A percentile compares a stretch with the other conserved stretches of the same genome.
Conservation (phyloP, 2,329 filamentous ascomycete genomes). For the Akanthomyces dipterigenus region DNA sequence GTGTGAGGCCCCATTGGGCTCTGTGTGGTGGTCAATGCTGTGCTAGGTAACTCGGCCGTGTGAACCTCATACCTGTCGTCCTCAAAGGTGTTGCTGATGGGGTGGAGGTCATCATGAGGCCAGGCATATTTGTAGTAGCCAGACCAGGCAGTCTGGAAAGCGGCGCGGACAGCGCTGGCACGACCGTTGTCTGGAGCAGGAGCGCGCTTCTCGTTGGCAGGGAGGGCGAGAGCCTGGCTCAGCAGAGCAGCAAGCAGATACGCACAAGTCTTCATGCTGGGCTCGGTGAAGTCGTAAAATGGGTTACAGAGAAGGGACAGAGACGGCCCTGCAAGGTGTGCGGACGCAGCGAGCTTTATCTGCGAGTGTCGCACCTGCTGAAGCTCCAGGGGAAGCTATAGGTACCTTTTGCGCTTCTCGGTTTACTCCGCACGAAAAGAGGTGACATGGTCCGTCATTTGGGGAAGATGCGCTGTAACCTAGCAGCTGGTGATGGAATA, state of each 20-base stretch:
- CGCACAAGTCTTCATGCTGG: background rate
- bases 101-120: conserved; percentile 68
- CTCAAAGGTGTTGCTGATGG: conserved; percentile 55
- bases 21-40: conserved; percentile 32
- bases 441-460: background rate
- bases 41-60: no score
- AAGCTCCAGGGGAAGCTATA: background rate
- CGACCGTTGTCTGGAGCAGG: conserved; percentile 8
- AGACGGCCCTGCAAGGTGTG: background rate
- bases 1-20: conserved; percentile 79
- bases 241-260: background rate
- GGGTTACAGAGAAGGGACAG: background rate
- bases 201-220: background rate
- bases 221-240: conserved; percentile 1
- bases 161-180: conserved; percentile 26
- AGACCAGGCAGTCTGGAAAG: conserved; percentile 64
- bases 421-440: background rate
- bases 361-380: background rate
- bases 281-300: background rate
- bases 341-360: background rate
- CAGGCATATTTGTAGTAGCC: conserved; percentile 71
- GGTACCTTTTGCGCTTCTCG: background rate
- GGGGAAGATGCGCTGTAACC: conserved; percentile 2
- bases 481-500: background rate
- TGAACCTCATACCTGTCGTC: conserved; percentile 58